phyloP scores from a whole-genome alignment of 2,329 filamentous ascomycete species.

The Aspergillus tamarii region DNA sequence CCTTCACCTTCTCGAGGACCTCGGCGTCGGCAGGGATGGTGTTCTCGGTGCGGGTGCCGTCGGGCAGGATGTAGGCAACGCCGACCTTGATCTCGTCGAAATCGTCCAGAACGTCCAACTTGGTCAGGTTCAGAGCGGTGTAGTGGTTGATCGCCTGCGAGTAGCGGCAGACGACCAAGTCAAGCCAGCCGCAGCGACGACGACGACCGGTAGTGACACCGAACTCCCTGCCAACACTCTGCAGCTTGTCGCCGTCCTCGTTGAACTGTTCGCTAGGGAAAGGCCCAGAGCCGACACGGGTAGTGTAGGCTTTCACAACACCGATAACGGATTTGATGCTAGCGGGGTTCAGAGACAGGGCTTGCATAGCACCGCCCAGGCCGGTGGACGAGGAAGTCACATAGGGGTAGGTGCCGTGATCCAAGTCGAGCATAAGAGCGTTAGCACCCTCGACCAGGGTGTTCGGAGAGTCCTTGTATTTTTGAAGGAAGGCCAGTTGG shows the following conservation, averaged over 20 bases:
- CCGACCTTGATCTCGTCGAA: constrained; percentile 67
- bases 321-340: constrained; percentile 63
- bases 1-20: constrained; percentile 56
- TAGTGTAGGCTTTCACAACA: constrained; percentile 68
- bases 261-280: constrained; percentile 67
- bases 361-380: constrained; percentile 57
- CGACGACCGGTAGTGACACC: constrained; percentile 64
- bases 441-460: constrained; percentile 68
- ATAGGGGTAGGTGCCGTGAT: constrained; percentile 57
- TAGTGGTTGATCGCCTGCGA: constrained; percentile 60
- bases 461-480: constrained; percentile 57
- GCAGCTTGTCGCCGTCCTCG: constrained; percentile 59
- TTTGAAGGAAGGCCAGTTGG: constrained; percentile 56
- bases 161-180: constrained; percentile 66
- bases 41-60: constrained; percentile 53
- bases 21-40: constrained; percentile 63
- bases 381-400: constrained; percentile 53
- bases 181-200: constrained; percentile 67
- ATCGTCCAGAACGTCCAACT: constrained; percentile 66
- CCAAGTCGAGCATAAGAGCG: constrained; percentile 64
- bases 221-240: constrained; percentile 58
- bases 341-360: constrained; percentile 60
- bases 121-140: constrained; percentile 64
- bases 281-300: constrained; percentile 61
- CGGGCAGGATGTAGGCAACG: constrained; percentile 56